Evolutionary conservation across 2,329 filamentous ascomycete genomes (phyloP).

Genomic region (Hymenoscyphus albidus): DNA sequence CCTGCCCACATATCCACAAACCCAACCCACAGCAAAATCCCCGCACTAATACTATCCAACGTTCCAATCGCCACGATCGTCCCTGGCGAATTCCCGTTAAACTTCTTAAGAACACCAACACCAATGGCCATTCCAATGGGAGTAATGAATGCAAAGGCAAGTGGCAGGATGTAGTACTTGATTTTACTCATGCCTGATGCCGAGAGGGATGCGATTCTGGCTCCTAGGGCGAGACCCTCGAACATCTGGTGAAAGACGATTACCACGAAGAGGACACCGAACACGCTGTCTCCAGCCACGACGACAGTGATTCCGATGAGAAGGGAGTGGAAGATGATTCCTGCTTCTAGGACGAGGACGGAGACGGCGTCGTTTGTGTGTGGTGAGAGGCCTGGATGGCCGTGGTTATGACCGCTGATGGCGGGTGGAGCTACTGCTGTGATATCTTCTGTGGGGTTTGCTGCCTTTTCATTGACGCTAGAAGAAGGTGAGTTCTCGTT

Average conservation of each 20-base stretch:
- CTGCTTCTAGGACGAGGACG: conserved; percentile 67
- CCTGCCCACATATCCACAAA: conserved; percentile 75
- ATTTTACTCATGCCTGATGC: neutral
- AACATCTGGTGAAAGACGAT: conserved; percentile 79
- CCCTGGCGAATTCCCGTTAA: conserved; percentile 68
- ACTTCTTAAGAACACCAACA: conserved; percentile 63
- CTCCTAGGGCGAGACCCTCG: conserved; percentile 70
- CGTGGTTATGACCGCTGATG: neutral
- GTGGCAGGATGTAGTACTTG: conserved; percentile 24
- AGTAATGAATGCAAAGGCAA: conserved; percentile 58
- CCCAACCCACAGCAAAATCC: conserved; percentile 76
- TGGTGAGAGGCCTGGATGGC: conserved; percentile 22
- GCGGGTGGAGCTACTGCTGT: neutral
- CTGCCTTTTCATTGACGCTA: neutral
- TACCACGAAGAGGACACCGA: conserved; percentile 58
- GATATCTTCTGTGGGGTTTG: neutral
- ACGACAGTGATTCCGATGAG: conserved; percentile 40
- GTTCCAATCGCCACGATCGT: conserved; percentile 71
- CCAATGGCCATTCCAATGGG: conserved; percentile 79
- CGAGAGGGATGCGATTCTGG: conserved; percentile 56
- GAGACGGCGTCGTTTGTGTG: conserved; percentile 23
- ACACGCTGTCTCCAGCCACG: conserved; percentile 54
- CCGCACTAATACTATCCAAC: conserved; percentile 68
- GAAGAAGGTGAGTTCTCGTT: neutral
- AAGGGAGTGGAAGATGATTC: conserved; percentile 63